These are phyloP conservation scores for Ceratobasidium sp. DNA, from an alignment of 1,284 basidiomycete species.

Conservation along the genomic window DNA sequence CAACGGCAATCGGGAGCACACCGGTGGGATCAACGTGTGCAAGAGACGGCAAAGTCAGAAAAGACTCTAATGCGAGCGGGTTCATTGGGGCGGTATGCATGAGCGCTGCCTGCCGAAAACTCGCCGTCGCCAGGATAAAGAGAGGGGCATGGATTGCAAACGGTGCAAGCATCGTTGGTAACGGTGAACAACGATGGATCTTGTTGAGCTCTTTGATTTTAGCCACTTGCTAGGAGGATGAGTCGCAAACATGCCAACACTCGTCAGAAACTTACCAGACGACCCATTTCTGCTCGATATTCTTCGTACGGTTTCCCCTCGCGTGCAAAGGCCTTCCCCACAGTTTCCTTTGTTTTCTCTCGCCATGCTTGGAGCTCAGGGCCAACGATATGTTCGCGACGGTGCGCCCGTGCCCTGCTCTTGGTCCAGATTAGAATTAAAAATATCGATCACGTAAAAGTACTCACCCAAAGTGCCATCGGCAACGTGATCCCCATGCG, in stretches of 20 bases:
- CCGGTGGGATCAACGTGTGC: conserved; percentile 76
- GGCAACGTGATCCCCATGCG: conserved; percentile 77
- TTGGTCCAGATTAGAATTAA: conserved; percentile 35
- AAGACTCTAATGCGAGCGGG: conserved; percentile 76
- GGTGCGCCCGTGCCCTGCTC: conserved; percentile 42
- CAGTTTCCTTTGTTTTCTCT: conserved; percentile 70
- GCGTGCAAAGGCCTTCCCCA: conserved; percentile 76
- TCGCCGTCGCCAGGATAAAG: conserved; percentile 72
- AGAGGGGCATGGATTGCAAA: conserved; percentile 76
- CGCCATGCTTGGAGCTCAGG: conserved; percentile 50
- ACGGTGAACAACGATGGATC: conserved; percentile 67
- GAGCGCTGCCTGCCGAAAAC: conserved; percentile 67
- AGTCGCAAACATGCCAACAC: conserved; percentile 14
- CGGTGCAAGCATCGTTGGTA: conserved; percentile 70
- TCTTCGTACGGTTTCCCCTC: conserved; percentile 64
- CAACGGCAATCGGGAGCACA: conserved; percentile 74
- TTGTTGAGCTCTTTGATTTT: conserved; percentile 61
- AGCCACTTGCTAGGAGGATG: conserved; percentile 32
- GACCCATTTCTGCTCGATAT: conserved; percentile 53
- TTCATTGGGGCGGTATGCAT: conserved; percentile 58
- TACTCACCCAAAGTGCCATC: conserved; percentile 80
- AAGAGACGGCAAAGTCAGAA: conserved; percentile 76
- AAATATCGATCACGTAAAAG: not conserved
- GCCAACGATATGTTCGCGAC: conserved; percentile 36
- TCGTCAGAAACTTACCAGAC: conserved; percentile 48